A percentile compares a stretch with the other conserved stretches of the same genome.
Conservation (phyloP, 2,329 filamentous ascomycete species). For the Microdochium nivale region DNA sequence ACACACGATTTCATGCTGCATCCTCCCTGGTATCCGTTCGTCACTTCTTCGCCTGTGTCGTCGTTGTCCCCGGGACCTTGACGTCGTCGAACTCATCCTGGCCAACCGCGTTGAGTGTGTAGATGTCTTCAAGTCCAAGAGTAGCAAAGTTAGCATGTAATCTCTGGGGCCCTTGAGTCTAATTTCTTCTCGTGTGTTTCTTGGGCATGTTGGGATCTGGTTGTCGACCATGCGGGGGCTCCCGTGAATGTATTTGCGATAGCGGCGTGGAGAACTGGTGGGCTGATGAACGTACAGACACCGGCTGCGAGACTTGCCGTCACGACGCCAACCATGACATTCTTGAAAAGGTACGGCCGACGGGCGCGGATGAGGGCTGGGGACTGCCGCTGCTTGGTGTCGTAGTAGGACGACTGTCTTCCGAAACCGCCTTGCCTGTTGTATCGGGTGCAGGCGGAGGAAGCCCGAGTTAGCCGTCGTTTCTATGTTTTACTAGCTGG, state of each 20-base stretch:
- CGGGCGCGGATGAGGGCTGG: conserved; percentile 86
- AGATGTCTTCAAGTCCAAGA: conserved; percentile 33
- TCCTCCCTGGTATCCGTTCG: background rate
- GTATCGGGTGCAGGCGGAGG: background rate
- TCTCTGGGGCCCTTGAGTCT: background rate
- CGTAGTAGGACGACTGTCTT: conserved; percentile 70
- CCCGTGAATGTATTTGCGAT: too few species aligned
- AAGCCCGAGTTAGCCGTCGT: conserved; percentile 3
- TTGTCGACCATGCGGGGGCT: too few species aligned
- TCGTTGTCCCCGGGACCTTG: conserved; percentile 70
- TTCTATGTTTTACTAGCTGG: background rate
- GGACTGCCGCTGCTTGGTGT: conserved; percentile 75
- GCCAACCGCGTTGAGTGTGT: conserved; percentile 72
- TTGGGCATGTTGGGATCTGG: too few species aligned
- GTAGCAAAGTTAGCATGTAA: background rate
- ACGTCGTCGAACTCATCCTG: conserved; percentile 98
- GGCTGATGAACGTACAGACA: conserved; percentile 63
- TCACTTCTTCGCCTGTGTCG: conserved; percentile 6
- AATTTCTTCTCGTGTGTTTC: too few species aligned
- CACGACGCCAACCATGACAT: conserved; percentile 69
- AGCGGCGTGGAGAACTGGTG: background rate
- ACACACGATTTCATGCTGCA: background rate
- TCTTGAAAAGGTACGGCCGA: conserved; percentile 86
- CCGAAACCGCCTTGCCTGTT: conserved; percentile 24
- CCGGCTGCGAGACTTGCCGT: conserved; percentile 69